Evolutionary conservation across 2,329 filamentous ascomycete genomes (phyloP), one percentile per base, ranked within the genome.

Genomic region (Amylocarpus encephaloides): DNA sequence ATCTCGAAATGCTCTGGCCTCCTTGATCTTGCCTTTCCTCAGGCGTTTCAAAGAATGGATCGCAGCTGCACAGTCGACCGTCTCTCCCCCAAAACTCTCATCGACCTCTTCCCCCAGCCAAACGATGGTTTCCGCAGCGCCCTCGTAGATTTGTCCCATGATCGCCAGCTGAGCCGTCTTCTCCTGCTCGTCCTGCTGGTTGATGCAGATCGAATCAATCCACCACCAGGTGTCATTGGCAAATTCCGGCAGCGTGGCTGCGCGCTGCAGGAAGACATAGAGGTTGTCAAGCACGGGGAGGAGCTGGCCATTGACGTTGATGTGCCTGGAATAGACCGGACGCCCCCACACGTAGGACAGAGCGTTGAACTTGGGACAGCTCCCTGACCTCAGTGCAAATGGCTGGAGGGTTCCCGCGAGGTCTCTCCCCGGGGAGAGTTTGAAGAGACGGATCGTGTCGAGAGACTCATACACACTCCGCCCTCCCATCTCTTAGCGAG

Each of bases 131-230:
- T 26, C 30, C 2, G 12, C 13, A 2, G 56, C 52, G 16, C 38
- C 33, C 5, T 39, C 3, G 46, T 59, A 59, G 26, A 60, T 59
- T 22, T 43, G 15, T 10, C 43, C 38, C 56, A 59, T 59, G 26
- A 52, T 39, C 2, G 12, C 29, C 12, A 59, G 43, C 36, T 59
- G 54, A 5, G 22, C 15, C 19, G 18, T 43, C 10, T 46, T 48
- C 39, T 56, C 54, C 6, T n/a, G n/a, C 3, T 41, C 26, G 19
- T 49, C 36, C 2, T 35, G 22, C 46, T 59, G 53, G 16, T 59
- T 53, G 22, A 58, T 59, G 22, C 57, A 58, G 5, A 58, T 51
- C 1, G 45, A 39, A 41, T 59, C 57, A 30, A 57, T 52, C 57
- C 57, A 59, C 52, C 52, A 54, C 49, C 48, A 51, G 7, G 34